Percentiles rank a stretch among this genome's conserved stretches.
phyloP scores from a whole-genome alignment of 1,284 basidiomycete genomes.

The Stereum hirsutum region DNA sequence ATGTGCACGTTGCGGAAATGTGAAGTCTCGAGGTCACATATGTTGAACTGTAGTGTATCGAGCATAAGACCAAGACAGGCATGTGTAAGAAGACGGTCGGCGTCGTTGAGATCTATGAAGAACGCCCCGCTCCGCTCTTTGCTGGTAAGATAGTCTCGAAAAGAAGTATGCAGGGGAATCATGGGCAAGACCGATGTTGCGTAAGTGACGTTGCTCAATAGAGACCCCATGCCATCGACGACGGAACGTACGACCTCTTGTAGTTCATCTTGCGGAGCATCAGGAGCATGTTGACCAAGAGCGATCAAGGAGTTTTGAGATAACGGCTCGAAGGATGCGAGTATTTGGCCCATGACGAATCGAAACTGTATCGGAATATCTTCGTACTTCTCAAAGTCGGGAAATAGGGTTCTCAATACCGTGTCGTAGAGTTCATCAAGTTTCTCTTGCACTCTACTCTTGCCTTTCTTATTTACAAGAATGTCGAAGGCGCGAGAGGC shows the following conservation, averaged over 20 bases:
- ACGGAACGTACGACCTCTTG: background rate
- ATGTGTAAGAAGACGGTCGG: background rate
- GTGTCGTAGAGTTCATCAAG: background rate
- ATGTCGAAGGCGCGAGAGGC: background rate
- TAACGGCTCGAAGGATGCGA: background rate
- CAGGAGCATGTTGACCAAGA: background rate
- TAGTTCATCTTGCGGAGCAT: background rate
- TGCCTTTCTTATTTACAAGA: background rate
- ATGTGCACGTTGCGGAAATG: background rate
- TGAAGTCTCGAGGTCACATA: background rate
- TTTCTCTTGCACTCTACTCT: background rate
- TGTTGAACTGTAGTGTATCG: background rate
- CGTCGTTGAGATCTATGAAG: background rate
- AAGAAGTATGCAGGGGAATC: background rate
- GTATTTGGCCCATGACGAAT: background rate
- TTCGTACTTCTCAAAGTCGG: background rate
- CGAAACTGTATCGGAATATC: background rate
- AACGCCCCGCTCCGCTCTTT: background rate
- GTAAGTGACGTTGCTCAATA: background rate
- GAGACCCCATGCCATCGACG: background rate
- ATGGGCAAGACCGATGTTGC: background rate
- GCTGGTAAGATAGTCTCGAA: background rate
- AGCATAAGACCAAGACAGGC: background rate
- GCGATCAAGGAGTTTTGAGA: background rate
- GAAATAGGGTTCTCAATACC: background rate